Evolutionary conservation across 2,329 filamentous ascomycete genomes (phyloP).

Genomic region (Talaromyces sp.): DNA sequence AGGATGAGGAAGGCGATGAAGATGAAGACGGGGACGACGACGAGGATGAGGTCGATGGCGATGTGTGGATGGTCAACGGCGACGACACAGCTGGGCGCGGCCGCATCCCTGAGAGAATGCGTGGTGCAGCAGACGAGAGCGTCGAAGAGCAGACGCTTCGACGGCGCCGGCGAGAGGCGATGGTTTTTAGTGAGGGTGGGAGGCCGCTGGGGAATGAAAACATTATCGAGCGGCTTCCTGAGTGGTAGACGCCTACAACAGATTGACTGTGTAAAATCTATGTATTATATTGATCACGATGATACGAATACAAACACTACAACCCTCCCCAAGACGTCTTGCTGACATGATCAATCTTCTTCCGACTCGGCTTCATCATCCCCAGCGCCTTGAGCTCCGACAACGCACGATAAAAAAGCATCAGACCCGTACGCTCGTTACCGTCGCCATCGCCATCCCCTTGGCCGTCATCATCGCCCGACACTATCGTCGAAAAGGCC

Average conservation of each 20-base stretch:
- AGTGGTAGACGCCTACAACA: background rate
- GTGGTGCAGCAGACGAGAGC: constrained; percentile 27
- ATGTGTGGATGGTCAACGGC: constrained; percentile 49
- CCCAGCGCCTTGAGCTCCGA: constrained; percentile 82
- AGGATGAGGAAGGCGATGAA: constrained; percentile 26
- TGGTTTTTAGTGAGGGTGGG: constrained; percentile 85
- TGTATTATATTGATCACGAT: constrained; percentile 13
- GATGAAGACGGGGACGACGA: constrained; percentile 38
- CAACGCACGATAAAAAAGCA: constrained; percentile 76
- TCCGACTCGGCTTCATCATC: constrained; percentile 81
- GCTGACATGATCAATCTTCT: constrained; percentile 85
- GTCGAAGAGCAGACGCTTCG: constrained; percentile 62
- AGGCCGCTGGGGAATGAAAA: constrained; percentile 66
- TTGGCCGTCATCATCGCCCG: constrained; percentile 22
- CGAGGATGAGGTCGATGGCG: constrained; percentile 46
- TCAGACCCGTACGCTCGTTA: constrained; percentile 45
- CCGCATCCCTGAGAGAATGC: constrained; percentile 23
- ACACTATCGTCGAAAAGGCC: constrained; percentile 52
- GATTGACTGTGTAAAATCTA: constrained; percentile 6
- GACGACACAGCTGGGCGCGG: constrained; percentile 44
- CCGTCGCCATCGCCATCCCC: constrained; percentile 19
- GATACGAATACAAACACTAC: constrained; percentile 11
- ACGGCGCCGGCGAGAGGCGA: constrained; percentile 74
- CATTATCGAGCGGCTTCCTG: constrained; percentile 63
- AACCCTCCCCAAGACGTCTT: constrained; percentile 74